These are phyloP conservation scores for Cytospora schulzeri DNA, from an alignment of 2,329 filamentous ascomycete species.

Conservation along the genomic window DNA sequence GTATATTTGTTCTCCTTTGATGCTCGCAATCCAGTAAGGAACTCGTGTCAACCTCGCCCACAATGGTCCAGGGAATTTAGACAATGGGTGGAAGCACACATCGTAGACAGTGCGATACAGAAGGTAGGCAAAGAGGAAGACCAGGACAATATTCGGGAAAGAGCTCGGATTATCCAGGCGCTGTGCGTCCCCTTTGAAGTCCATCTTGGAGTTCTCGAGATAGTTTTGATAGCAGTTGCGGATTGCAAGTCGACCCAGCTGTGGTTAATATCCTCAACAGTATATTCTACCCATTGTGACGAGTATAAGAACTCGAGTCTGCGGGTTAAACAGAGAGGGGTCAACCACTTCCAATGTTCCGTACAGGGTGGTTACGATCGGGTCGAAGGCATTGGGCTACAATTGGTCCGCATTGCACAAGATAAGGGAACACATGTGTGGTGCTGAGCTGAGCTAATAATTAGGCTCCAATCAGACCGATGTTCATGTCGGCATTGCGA, in stretches of 20 bases:
- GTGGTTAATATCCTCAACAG: not conserved
- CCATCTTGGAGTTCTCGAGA: not conserved
- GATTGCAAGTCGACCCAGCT: not conserved
- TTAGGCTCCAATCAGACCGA: too few relatives aligned
- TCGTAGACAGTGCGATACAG: not conserved
- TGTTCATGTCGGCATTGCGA: too few relatives aligned
- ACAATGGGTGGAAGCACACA: constrained; percentile 6
- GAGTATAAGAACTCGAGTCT: not conserved
- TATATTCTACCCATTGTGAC: not conserved
- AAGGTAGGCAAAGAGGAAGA: not conserved
- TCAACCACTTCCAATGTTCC: not conserved
- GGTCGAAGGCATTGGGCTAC: not conserved
- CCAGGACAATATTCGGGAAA: not conserved
- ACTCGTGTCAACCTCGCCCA: constrained; percentile 29
- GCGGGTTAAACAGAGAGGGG: not conserved
- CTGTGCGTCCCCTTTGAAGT: not conserved
- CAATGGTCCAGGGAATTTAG: constrained; percentile 19
- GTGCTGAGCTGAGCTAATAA: too few relatives aligned
- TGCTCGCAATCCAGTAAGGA: constrained; percentile 30
- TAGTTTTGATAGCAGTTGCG: too few relatives aligned
- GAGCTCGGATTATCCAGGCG: not conserved
- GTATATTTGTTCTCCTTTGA: constrained; percentile 29
- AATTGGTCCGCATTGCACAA: too few relatives aligned
- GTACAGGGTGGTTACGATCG: too few relatives aligned
- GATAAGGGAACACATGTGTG: too few relatives aligned